Conservation (phyloP, 2,329 filamentous ascomycete species). For the Cladosporium sp. region DNA sequence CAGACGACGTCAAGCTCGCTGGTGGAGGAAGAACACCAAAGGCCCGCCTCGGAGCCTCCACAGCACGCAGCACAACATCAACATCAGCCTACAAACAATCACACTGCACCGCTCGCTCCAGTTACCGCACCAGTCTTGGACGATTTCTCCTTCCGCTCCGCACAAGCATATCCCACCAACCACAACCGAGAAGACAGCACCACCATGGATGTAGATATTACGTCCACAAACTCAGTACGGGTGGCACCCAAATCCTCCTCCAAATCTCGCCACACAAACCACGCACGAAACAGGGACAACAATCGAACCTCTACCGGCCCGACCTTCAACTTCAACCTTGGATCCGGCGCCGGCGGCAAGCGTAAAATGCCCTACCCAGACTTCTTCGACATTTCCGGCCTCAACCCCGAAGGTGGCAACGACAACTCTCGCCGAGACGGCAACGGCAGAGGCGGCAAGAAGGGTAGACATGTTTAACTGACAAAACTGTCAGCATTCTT, state of each 20-base stretch:
- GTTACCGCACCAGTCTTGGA: constrained; percentile 51
- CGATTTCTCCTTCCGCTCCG: constrained; percentile 66
- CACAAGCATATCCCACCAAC: constrained; percentile 53
- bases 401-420: constrained; percentile 56
- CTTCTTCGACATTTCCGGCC: constrained; percentile 66
- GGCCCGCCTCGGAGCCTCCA: constrained; percentile 15
- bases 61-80: constrained; percentile 10
- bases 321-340: constrained; percentile 44
- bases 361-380: constrained; percentile 69
- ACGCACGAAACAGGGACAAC: constrained; percentile 22
- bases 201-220: constrained; percentile 50
- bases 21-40: constrained; percentile 18
- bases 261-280: constrained; percentile 30
- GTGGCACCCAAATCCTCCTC: constrained; percentile 7
- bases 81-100: constrained; percentile 5
- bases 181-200: constrained; percentile 52
- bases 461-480: constrained; percentile 31
- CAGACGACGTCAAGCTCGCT: constrained; percentile 20
- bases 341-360: constrained; percentile 66
- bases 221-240: constrained; percentile 7
- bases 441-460: constrained; percentile 30
- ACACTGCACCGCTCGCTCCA: not conserved
- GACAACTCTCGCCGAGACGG: constrained; percentile 39
- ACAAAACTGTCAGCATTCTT: not conserved
- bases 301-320: constrained; percentile 15